Base-by-base conservation (phyloP, 1,284 basidiomycete species). In the Chalciporus piperatoides region DNA sequence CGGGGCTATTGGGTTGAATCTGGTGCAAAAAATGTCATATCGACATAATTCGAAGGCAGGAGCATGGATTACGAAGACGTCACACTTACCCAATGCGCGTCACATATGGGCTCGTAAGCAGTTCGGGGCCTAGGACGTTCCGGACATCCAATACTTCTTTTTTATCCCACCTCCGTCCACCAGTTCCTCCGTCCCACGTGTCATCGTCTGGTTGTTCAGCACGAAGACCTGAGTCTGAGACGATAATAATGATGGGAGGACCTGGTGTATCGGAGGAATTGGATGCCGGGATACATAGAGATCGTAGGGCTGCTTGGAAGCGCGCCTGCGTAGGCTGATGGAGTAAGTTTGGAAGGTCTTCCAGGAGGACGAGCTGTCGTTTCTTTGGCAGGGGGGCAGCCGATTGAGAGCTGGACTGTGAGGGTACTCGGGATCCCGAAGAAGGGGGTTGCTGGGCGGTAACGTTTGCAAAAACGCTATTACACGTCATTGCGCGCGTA, bases 311-410 rank as follows among this genome's bases (percentile, higher is more conserved):
- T 0, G 78, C 71, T 56, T 97, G 92, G 61, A 98, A 95, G 1
- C 81, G 78, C 3, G 76, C 69, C 54, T 86, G 85, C 0, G 90
- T 95, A 2, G 77, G 71, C 1, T 77, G 68, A 61, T 95, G 89
- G 4, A 90, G 71, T 37, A 98, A 78, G 62, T 98, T 97, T 0
- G 96, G 96, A 3, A 98, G 76, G 53, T 97, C 92, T 65, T 97
- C 94, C 7, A 99, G 74, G 6, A 99, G 80, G 44, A 99, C 80
- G 4, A 96, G 62, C 41, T 80, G 79, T 7, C 72, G 72, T 40
- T 68, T 73, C 0, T 52, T 35, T 10, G 49, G 24, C 38, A 21
- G 40, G 30, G 38, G 52, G 3, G 41, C 12, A 4, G 46, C 37
- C 14, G 40, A 27, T 28, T 27, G 50, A 11, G 44, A n/a, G 23